Evolutionary conservation across 163 green algal species (phyloP), one percentile per base, ranked within the genome.

Genomic region (Scenedesmus sp.): DNA sequence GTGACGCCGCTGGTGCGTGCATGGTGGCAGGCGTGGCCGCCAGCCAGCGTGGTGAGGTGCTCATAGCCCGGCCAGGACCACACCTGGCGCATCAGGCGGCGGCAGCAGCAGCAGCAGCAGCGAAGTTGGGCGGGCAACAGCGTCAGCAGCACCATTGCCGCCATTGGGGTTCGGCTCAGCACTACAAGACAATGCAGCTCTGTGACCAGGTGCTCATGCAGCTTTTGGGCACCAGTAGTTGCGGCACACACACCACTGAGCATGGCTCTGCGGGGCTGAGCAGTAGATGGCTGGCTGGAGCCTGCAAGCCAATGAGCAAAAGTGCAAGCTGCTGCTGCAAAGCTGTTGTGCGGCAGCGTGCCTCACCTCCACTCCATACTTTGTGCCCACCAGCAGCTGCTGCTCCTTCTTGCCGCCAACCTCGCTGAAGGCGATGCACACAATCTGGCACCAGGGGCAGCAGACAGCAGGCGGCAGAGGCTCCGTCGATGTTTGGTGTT

Each of bases 341-440:
- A 70, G 13, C 62, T 70, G 10, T 70, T 12, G 62, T 12, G 10
- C 10, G 76, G 81, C 81, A n/a, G 16, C 18, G 59, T 13, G 4
- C 56, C 73, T 20, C 56, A 91, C 87, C 87, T 91, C 87, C 6
- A 86, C 87, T 8, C 87, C 87, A n/a, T 79, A 87, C 26, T 62
- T 74, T 10, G 87, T 91, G 60, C 26, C 74, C 23, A 86, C 60
- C 57, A 91, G 76, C 74, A 91, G 18, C 15, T 59, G 34, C 16
- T 59, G 64, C 5, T 73, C 85, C 26, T 89, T 89, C 18, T 64
- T 59, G 52, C 81, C 81, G 54, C 81, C 81, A 52, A 79, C 5
- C 7, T 91, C 87, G 66, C 81, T 91, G 57, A 91, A 87, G 1
- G 55, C n/a, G 1, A 91, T 10, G 76, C 60, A 26, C 9, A 57